A percentile compares a stretch with the other conserved stretches of the same genome.
Conservation (phyloP, 768 basidiomycete species). For the Leucosporidium yakuticum region DNA sequence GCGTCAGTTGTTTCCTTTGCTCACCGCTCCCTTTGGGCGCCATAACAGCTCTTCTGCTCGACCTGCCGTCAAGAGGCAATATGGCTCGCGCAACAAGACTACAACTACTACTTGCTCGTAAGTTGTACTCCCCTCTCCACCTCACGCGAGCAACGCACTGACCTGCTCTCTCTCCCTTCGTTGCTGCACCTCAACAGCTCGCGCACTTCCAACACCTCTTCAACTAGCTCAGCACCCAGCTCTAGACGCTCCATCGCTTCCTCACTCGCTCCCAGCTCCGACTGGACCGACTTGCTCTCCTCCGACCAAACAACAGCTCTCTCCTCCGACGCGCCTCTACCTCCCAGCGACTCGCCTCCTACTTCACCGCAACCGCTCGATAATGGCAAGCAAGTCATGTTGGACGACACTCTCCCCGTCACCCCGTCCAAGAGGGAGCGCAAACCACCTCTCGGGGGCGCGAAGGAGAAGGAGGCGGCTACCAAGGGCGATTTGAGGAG, state of each 20-base stretch:
- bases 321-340: background rate
- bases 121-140: background rate
- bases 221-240: background rate
- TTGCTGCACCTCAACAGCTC: background rate
- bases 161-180: background rate
- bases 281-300: conserved; percentile 3
- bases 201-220: conserved; percentile 9
- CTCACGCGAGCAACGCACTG: background rate
- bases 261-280: background rate
- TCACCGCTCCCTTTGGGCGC: too few species aligned
- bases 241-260: too few species aligned
- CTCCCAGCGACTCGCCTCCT: background rate
- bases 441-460: background rate
- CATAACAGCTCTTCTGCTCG: conserved; percentile 1
- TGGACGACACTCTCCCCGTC: background rate
- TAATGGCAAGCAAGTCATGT: background rate
- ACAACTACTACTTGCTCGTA: background rate
- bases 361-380: background rate
- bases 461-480: background rate
- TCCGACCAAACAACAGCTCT: background rate
- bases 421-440: background rate
- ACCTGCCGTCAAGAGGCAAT: conserved; percentile 26
- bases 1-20: too few species aligned
- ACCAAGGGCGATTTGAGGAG: conserved; percentile 12
- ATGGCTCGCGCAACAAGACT: conserved; percentile 25